Evolutionary conservation across 352 stramenopile genomes (phyloP).

Genomic region (Pythium brachiatum): DNA sequence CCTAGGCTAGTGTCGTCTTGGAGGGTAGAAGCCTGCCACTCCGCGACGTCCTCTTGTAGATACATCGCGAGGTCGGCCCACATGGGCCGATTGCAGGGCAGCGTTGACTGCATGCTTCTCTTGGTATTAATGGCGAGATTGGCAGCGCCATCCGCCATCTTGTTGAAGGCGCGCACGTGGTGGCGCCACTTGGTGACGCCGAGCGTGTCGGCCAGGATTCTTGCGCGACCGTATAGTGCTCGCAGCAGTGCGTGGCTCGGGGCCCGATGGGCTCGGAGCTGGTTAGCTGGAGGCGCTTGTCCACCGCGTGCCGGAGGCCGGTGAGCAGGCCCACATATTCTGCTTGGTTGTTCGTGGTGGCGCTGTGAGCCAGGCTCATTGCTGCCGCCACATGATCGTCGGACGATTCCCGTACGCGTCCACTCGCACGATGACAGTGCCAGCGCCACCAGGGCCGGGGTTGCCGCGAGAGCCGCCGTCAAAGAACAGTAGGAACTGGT

Average conservation of each 20-base stretch:
- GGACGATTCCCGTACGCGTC: background rate
- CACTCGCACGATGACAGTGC: background rate
- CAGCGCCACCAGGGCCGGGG: constrained; percentile 5
- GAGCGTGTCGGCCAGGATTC: background rate
- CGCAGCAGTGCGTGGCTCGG: background rate
- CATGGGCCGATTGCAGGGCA: background rate
- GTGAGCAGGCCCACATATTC: constrained; percentile 4
- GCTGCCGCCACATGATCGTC: background rate
- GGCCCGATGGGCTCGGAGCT: background rate
- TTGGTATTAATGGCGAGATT: constrained; percentile 2
- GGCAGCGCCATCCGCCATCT: constrained; percentile 4
- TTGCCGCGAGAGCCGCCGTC: constrained; percentile 15
- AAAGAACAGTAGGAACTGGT: constrained; percentile 9
- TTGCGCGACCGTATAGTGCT: background rate
- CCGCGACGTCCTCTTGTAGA: background rate
- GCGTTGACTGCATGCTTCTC: background rate
- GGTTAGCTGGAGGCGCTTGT: no score
- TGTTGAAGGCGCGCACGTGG: constrained; percentile 4
- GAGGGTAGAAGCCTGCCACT: background rate
- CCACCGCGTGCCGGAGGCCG: background rate
- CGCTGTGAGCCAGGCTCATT: background rate
- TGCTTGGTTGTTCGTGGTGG: constrained; percentile 8
- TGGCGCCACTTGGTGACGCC: background rate
- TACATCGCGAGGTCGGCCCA: background rate
- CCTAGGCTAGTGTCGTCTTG: no score